These are phyloP conservation scores for Dissoconium aciculare DNA, from an alignment of 2,329 filamentous ascomycete genomes.

Conservation along the genomic window DNA sequence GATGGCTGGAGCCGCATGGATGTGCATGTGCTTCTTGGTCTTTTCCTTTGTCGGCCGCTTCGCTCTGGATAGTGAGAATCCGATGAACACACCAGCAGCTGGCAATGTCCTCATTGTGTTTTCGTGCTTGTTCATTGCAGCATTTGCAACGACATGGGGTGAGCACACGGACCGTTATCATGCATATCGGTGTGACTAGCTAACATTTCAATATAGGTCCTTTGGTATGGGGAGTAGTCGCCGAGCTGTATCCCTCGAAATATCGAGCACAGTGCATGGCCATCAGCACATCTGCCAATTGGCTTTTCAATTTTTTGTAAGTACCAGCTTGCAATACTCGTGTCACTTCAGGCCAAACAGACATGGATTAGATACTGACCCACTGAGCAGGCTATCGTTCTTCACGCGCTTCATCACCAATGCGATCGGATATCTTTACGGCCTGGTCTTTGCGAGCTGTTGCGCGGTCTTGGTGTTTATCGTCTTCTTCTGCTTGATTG, in stretches of 20 bases:
- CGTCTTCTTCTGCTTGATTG: constrained; percentile 28
- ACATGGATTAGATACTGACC: too few relatives aligned
- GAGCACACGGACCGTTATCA: too few relatives aligned
- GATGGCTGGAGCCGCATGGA: constrained; percentile 33
- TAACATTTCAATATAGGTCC: too few relatives aligned
- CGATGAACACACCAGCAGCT: constrained; percentile 26
- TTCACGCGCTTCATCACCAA: constrained; percentile 26
- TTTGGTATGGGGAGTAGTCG: constrained; percentile 36
- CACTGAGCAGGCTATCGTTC: too few relatives aligned
- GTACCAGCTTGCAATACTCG: too few relatives aligned
- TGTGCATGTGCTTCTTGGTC: constrained; percentile 45
- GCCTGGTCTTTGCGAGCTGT: constrained; percentile 27
- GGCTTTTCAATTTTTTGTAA: constrained; percentile 45
- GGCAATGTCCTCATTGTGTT: constrained; percentile 52
- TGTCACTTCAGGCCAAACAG: too few relatives aligned
- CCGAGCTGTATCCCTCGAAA: constrained; percentile 49
- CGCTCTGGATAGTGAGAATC: constrained; percentile 22
- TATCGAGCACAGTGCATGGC: constrained; percentile 46
- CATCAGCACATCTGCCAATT: constrained; percentile 41
- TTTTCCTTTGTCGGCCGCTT: constrained; percentile 35
- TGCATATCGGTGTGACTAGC: too few relatives aligned
- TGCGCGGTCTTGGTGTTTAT: constrained; percentile 21
- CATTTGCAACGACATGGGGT: constrained; percentile 57
- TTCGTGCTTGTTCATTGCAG: constrained; percentile 52
- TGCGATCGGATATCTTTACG: constrained; percentile 27